Conservation (phyloP, 768 basidiomycete genomes). For the Hygrophoropsis aurantiaca region DNA sequence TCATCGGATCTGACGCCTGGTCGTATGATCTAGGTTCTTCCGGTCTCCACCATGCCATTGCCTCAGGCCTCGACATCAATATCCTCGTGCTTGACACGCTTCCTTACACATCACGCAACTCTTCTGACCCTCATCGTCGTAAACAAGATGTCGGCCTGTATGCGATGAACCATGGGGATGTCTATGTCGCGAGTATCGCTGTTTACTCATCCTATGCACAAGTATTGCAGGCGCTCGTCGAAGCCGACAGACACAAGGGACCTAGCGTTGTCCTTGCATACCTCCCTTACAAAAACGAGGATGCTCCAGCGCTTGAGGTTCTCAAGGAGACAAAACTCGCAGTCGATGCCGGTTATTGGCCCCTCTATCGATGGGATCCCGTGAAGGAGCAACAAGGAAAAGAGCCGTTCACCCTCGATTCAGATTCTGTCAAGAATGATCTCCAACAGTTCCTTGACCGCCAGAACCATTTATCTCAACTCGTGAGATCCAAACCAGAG, state of each 20-base stretch:
- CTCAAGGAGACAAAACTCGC: constrained; percentile 97
- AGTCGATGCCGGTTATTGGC: constrained; percentile 97
- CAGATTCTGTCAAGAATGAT: constrained; percentile 91
- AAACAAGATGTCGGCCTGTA: constrained; percentile 98
- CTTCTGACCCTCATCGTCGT: constrained; percentile 67
- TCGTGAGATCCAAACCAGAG: constrained; percentile 77
- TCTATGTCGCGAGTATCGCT: constrained; percentile 93
- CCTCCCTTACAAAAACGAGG: constrained; percentile 82
- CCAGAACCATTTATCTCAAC: constrained; percentile 94
- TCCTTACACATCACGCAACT: constrained; percentile 80
- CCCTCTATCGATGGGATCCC: constrained; percentile 97
- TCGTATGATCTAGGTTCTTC: constrained; percentile 95
- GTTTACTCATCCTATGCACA: constrained; percentile 96
- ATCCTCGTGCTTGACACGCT: constrained; percentile 92
- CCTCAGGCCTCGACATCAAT: constrained; percentile 90
- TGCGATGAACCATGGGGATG: constrained; percentile 97
- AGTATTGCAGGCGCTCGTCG: constrained; percentile 85
- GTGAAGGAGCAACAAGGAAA: constrained; percentile 69
- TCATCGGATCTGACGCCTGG: constrained; percentile 98
- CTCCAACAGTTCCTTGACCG: constrained; percentile 91
- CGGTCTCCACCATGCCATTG: constrained; percentile 91
- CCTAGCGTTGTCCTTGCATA: constrained; percentile 94
- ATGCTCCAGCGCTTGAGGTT: constrained; percentile 79
- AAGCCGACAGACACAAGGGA: constrained; percentile 88
- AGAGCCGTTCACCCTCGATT: constrained; percentile 92